These are phyloP conservation scores for Alnus glutinosa DNA, from an alignment of 306 rosid genomes.

Conservation along the genomic window DNA sequence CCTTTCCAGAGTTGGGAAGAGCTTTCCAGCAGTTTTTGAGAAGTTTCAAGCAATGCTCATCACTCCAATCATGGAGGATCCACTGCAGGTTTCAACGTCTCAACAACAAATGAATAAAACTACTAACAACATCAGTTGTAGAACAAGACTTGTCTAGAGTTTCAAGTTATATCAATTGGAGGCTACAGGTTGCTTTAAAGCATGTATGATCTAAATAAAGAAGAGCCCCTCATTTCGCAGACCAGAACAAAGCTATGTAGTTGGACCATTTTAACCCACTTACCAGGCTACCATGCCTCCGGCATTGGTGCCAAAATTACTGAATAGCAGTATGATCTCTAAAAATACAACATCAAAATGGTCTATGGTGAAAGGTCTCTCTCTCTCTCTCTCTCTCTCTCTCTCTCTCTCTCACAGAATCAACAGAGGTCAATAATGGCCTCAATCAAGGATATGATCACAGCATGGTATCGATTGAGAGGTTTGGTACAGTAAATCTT, in stretches of 20 bases:
- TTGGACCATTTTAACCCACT: background rate
- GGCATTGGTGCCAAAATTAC: background rate
- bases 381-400: background rate
- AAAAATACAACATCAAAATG: background rate
- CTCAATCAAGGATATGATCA: background rate
- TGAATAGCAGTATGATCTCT: background rate
- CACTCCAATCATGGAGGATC: conserved; percentile 38
- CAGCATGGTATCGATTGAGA: background rate
- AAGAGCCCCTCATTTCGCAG: background rate
- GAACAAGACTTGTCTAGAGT: background rate
- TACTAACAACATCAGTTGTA: background rate
- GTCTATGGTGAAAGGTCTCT: background rate
- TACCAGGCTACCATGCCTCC: background rate
- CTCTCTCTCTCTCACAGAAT: background rate
- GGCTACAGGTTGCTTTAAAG: background rate
- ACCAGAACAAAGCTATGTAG: background rate
- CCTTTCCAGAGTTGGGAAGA: conserved; percentile 30
- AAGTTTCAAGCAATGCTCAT: conserved; percentile 33
- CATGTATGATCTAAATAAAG: background rate
- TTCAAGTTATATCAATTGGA: background rate
- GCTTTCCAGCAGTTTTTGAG: conserved; percentile 35
- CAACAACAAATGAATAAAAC: background rate
- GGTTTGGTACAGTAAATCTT: background rate
- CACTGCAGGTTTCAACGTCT: conserved; percentile 21
- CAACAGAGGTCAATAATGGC: background rate